These are phyloP conservation scores for Cladophialophora psammophila DNA, from an alignment of 2,329 filamentous ascomycete species.

Conservation along the genomic window DNA sequence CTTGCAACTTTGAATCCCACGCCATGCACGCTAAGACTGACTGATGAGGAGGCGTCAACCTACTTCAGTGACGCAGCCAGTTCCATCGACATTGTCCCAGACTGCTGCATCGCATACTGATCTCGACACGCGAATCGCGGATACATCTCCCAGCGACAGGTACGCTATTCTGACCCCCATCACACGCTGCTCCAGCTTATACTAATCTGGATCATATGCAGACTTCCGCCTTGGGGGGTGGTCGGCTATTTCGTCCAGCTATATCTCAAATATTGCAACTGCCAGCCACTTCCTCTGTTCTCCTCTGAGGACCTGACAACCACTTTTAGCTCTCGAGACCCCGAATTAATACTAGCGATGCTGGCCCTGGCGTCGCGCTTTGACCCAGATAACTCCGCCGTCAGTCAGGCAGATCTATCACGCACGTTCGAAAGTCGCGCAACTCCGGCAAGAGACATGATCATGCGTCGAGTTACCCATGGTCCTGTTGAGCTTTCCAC, in stretches of 20 bases:
- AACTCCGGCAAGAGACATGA: constrained; percentile 43
- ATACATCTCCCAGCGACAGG: not conserved
- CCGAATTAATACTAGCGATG: constrained; percentile 44
- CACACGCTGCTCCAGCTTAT: not conserved
- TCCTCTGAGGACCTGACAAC: constrained; percentile 32
- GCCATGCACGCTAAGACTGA: not conserved
- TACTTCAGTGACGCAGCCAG: constrained; percentile 1
- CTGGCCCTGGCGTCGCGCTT: constrained; percentile 45
- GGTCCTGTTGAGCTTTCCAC: constrained; percentile 54
- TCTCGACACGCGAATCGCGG: not conserved
- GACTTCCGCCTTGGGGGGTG: constrained; percentile 20
- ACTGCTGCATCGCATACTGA: not conserved
- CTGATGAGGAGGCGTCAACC: constrained; percentile 10
- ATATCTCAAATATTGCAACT: constrained; percentile 46
- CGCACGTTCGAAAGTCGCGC: constrained; percentile 2
- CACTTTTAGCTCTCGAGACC: constrained; percentile 38
- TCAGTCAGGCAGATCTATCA: not conserved
- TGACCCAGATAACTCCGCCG: not conserved
- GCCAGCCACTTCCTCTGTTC: constrained; percentile 47
- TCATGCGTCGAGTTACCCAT: constrained; percentile 50
- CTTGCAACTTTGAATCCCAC: not conserved
- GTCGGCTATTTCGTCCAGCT: constrained; percentile 36
- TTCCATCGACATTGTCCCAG: not conserved
- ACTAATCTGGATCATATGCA: not conserved
- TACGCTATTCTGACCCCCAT: not conserved